phyloP scores from a whole-genome alignment of 371 early-diverging fungal species.

The Coemansia sp. region DNA sequence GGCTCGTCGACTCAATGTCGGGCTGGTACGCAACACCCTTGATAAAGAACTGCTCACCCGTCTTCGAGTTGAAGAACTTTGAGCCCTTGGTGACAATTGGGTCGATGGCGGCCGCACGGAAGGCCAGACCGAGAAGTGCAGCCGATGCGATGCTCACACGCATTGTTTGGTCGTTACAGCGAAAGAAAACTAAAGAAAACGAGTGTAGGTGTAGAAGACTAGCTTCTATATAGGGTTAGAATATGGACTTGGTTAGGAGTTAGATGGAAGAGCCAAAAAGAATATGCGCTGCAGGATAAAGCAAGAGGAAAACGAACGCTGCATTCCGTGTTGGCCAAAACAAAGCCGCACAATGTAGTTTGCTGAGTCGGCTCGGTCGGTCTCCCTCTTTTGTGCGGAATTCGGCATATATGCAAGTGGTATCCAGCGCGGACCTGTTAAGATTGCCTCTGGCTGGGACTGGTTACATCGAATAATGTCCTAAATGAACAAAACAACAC shows the following conservation, averaged over 20 bases:
- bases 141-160: constrained; percentile 32
- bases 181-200: background rate
- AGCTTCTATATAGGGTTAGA: background rate
- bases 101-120: constrained; percentile 53
- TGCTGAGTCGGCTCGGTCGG: background rate
- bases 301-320: background rate
- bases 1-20: constrained; percentile 39
- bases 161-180: constrained; percentile 16
- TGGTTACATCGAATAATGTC: background rate
- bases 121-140: constrained; percentile 36
- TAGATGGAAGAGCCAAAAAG: constrained; percentile 10
- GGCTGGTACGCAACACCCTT: constrained; percentile 83
- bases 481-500: background rate
- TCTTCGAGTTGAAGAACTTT: constrained; percentile 71
- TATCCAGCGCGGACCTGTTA: background rate
- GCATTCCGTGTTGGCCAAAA: background rate
- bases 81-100: constrained; percentile 68
- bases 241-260: background rate
- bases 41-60: constrained; percentile 73
- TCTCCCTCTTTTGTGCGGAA: background rate
- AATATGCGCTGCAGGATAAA: background rate
- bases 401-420: background rate
- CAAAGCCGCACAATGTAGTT: background rate
- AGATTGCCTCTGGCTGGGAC: too few species aligned
- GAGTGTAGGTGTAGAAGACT: background rate